Evolutionary conservation across 257 asterid species (phyloP), one percentile per base, ranked within the genome.

Genomic region (Fraxinus americana): DNA sequence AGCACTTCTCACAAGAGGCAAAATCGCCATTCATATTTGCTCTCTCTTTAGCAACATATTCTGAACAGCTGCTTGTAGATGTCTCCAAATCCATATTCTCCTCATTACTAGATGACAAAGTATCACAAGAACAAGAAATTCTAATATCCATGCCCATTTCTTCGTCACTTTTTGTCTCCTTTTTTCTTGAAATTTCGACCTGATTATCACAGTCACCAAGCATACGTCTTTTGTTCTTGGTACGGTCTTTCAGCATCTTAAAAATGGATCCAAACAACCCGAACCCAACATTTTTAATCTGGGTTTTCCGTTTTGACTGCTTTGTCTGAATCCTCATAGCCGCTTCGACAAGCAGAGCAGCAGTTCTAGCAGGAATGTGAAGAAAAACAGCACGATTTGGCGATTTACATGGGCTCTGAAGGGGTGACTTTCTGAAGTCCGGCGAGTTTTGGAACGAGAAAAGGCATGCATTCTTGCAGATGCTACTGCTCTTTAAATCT

Each of bases 251-350:
- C 34, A 94, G 85, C 16, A 86, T 84, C 67, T 82, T 88, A 34
- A 94, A 74, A 35, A 92, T 78, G 12, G 97, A 89, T 12, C 93
- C 91, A 32, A 94, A 82, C 57, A 85, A 29, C 14, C 95, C 92
- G 29, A 88, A 84, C 41, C 93, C 90, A 19, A 73, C 73, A 57
- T 17, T 80, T 67, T 75, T 88, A 7, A 29, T 35, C 70, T 85
- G 87, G 38, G 79, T 21, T 54, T 78, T 87, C 63, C 81, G 59
- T 71, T 84, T 87, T 25, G 81, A 35, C 69, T 25, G 32, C 54
- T 84, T 87, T 63, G 86, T 89, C 38, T 91, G 97, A 84, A 94
- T 88, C 91, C 92, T 87, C 89, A 88, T 80, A 21, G 97, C 97
- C 29, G 98, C 94, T 77, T 94, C 97, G 4, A 89, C 86, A 25